Evolutionary conservation across 2,329 filamentous ascomycete species (phyloP).

Genomic region (Sarocladiaceae sp.): DNA sequence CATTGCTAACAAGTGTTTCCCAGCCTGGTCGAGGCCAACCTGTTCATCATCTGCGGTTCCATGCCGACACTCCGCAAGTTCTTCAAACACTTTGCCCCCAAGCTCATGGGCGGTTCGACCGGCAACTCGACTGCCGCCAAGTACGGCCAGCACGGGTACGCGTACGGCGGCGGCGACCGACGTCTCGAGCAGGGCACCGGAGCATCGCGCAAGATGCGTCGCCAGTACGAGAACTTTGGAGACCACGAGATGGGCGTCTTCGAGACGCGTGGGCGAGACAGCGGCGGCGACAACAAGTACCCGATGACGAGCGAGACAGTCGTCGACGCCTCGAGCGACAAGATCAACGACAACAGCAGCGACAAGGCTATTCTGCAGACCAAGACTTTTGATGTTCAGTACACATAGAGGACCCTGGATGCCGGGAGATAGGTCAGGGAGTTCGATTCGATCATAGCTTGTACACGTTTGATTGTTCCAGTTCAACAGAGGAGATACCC

Average conservation of each 20-base stretch:
- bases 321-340: constrained; percentile 7
- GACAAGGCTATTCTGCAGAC: constrained; percentile 22
- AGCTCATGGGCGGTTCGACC: constrained; percentile 15
- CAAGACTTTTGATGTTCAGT: constrained; percentile 18
- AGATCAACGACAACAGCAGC: constrained; percentile 16
- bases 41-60: constrained; percentile 33
- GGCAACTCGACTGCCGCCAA: constrained; percentile 8
- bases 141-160: constrained; percentile 4
- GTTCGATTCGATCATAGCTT: too few relatives aligned
- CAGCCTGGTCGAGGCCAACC: constrained; percentile 31
- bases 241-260: constrained; percentile 14
- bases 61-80: constrained; percentile 31
- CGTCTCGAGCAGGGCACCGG: constrained; percentile 10
- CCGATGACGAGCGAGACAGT: constrained; percentile 11
- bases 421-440: too few relatives aligned
- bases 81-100: constrained; percentile 25
- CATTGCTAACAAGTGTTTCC: neutral
- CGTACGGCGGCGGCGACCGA: neutral
- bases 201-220: constrained; percentile 13
- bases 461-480: too few relatives aligned
- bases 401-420: too few relatives aligned
- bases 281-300: constrained; percentile 11
- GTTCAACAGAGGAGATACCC: too few relatives aligned
- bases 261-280: constrained; percentile 1
- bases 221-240: constrained; percentile 15